Evolutionary conservation across 106 monocot genomes (phyloP).

Genomic region (Dendrobium catenatum): DNA sequence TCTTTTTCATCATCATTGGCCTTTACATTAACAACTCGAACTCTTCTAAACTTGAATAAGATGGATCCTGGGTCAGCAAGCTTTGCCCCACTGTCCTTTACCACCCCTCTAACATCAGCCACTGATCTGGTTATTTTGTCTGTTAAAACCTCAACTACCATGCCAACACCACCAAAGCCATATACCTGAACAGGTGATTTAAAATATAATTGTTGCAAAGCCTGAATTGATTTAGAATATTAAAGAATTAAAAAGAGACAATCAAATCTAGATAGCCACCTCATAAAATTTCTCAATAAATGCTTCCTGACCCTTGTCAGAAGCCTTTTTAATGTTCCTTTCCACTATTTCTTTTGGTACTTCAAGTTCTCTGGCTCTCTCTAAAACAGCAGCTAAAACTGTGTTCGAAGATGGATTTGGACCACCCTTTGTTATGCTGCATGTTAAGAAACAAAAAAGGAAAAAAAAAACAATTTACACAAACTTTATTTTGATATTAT

Average conservation of each 20-base stretch:
- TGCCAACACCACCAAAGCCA: conserved; percentile 94
- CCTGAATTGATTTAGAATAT: neutral
- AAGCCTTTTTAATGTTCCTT: conserved; percentile 90
- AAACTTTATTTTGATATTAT: neutral
- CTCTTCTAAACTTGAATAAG: conserved; percentile 85
- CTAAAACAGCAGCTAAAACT: conserved; percentile 68
- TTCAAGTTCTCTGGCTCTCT: conserved; percentile 95
- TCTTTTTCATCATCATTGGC: conserved; percentile 63
- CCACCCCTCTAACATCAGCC: conserved; percentile 67
- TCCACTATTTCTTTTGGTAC: conserved; percentile 92
- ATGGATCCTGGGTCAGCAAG: conserved; percentile 94
- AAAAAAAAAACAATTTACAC: neutral
- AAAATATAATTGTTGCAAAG: neutral
- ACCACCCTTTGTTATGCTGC: conserved; percentile 87
- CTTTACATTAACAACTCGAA: conserved; percentile 78
- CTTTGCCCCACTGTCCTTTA: conserved; percentile 85
- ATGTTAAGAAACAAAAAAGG: conserved; percentile 1
- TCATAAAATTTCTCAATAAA: conserved; percentile 94
- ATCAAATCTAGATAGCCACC: conserved; percentile 20
- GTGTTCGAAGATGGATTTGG: conserved; percentile 82
- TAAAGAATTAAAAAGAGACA: neutral
- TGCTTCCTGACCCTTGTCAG: conserved; percentile 91
- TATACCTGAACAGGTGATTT: conserved; percentile 49
- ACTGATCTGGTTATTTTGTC: conserved; percentile 95
- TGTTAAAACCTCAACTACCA: conserved; percentile 88